Conservation (phyloP, 2,329 filamentous ascomycete genomes). For the Fusarium sublunatum region DNA sequence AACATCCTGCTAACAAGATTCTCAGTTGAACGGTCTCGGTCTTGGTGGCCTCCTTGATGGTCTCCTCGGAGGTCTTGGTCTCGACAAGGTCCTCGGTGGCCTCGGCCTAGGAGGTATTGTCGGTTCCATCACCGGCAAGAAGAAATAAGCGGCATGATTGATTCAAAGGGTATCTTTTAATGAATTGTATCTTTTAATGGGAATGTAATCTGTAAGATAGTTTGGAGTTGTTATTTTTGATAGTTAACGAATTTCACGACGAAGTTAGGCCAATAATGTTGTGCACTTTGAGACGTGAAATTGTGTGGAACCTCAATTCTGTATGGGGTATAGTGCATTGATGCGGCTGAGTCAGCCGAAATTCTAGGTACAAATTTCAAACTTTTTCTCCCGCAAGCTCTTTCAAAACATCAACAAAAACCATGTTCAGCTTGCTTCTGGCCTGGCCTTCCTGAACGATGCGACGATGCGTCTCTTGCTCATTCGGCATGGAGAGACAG, state of each 20-base stretch:
- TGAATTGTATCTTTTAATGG: conserved; percentile 14
- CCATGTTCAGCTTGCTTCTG: conserved; percentile 39
- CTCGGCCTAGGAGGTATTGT: conserved; percentile 71
- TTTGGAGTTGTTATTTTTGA: conserved; percentile 23
- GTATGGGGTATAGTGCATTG: conserved; percentile 12
- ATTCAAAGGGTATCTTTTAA: conserved; percentile 9
- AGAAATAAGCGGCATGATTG: conserved; percentile 28
- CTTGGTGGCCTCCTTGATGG: conserved; percentile 84
- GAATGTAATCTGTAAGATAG: conserved; percentile 14
- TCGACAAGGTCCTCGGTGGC: conserved; percentile 78
- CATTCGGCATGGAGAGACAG: conserved; percentile 88
- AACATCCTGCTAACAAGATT: conserved; percentile 35
- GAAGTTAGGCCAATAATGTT: conserved; percentile 26
- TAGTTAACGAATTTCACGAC: conserved; percentile 33
- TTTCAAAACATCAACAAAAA: conserved; percentile 19
- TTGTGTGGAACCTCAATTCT: not conserved
- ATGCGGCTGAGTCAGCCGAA: conserved; percentile 25
- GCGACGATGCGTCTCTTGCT: conserved; percentile 69
- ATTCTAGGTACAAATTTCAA: conserved; percentile 31
- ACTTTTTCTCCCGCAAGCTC: conserved; percentile 27
- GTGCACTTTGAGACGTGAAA: not conserved
- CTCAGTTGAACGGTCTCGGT: conserved; percentile 77
- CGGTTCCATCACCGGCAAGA: conserved; percentile 56
- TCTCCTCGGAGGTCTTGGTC: conserved; percentile 79
- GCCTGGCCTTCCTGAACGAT: conserved; percentile 35